Percentiles rank a stretch among this genome's conserved stretches.
Evolutionary conservation across 2,329 filamentous ascomycete genomes (phyloP).

Genomic region (Colletotrichum graminicola): DNA sequence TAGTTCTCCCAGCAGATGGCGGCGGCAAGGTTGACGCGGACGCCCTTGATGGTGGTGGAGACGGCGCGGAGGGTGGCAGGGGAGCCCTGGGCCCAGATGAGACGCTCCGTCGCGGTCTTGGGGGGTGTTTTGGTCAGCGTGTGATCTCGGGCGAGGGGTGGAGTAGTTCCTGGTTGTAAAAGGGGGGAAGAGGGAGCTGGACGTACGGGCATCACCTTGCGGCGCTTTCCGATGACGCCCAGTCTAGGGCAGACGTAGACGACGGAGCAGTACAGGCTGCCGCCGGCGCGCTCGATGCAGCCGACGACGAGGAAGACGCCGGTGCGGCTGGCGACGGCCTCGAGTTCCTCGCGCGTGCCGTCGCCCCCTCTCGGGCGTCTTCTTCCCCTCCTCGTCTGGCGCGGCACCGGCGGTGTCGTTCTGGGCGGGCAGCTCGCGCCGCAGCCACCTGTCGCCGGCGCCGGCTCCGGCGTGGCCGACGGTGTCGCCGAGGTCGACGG

Average conservation of each 20-base stretch:
- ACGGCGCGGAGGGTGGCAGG: conserved; percentile 84
- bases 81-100: conserved; percentile 91
- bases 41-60: conserved; percentile 81
- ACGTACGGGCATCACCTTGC: conserved; percentile 90
- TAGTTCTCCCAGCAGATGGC: conserved; percentile 98
- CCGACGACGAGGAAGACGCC: conserved; percentile 87
- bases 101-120: conserved; percentile 81
- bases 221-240: conserved; percentile 84
- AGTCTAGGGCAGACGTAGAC: conserved; percentile 83
- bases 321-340: conserved; percentile 79
- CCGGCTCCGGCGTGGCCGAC: conserved; percentile 69
- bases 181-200: not conserved
- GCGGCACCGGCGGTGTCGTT: not conserved
- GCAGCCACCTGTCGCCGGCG: conserved; percentile 79
- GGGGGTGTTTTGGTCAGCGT: not conserved
- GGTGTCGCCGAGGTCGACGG: conserved; percentile 88
- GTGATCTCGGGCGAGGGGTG: not conserved
- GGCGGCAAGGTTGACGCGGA: conserved; percentile 82
- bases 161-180: not conserved
- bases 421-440: conserved; percentile 64
- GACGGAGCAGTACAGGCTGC: conserved; percentile 85
- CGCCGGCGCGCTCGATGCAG: conserved; percentile 82
- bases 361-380: conserved; percentile 57
- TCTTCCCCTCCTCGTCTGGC: conserved; percentile 44
- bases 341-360: conserved; percentile 82